Conservation (phyloP, 1,139 yeast species). For the Ogataea hybrid region DNA sequence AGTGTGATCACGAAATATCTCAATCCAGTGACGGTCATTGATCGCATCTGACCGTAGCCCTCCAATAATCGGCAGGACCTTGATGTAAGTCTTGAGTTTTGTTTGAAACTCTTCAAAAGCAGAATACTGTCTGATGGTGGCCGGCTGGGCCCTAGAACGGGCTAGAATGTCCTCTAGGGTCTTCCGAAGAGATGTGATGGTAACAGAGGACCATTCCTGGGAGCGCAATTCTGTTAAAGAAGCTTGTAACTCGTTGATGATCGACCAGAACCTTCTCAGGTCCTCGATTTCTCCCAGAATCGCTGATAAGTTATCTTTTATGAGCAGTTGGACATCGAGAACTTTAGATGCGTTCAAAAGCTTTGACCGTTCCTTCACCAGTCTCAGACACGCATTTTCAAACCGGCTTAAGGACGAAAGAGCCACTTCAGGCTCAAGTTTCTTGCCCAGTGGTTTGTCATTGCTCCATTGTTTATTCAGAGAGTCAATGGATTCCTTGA, state of each 20-base stretch:
- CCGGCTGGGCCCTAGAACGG: conserved; percentile 53
- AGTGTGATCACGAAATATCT: conserved; percentile 38
- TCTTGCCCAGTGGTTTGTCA: conserved; percentile 49
- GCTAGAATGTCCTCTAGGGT: conserved; percentile 52
- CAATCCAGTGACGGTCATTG: conserved; percentile 68
- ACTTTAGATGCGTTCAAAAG: conserved; percentile 42
- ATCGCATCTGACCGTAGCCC: conserved; percentile 59
- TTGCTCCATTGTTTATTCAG: conserved; percentile 42
- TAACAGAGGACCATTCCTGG: conserved; percentile 51
- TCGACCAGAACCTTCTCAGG: conserved; percentile 63
- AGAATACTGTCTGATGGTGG: conserved; percentile 61
- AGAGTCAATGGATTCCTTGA: neutral
- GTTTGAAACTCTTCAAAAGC: conserved; percentile 63
- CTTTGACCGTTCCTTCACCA: conserved; percentile 28
- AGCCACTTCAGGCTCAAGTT: conserved; percentile 49
- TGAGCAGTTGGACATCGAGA: conserved; percentile 39
- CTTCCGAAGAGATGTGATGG: conserved; percentile 46
- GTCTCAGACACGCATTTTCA: conserved; percentile 33
- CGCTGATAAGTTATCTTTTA: conserved; percentile 34
- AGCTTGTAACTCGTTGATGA: conserved; percentile 45
- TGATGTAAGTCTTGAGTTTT: conserved; percentile 41
- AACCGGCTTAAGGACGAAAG: conserved; percentile 44
- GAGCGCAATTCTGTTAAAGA: conserved; percentile 43
- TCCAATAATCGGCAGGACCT: conserved; percentile 40
- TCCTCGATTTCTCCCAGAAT: conserved; percentile 54